Percentiles rank a stretch among this genome's conserved stretches.
Evolutionary conservation across 805 yeast species (phyloP).

Genomic region (Suhomyces vadensis): DNA sequence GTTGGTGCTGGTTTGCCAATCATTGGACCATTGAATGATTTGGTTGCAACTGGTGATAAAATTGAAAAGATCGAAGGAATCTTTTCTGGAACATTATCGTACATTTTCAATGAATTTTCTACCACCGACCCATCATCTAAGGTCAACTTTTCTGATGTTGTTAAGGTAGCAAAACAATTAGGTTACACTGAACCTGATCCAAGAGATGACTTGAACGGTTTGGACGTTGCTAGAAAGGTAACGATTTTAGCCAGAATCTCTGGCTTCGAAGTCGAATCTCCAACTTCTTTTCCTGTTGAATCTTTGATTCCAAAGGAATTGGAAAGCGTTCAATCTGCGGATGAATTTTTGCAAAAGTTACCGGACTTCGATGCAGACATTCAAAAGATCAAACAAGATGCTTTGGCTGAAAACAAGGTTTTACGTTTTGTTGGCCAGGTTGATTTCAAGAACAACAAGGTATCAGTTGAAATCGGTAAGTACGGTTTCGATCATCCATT

Average conservation of each 20-base stretch:
- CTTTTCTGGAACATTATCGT: constrained; percentile 92
- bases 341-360: constrained; percentile 75
- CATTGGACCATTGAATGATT: constrained; percentile 82
- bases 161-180: constrained; percentile 78
- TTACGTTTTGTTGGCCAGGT: constrained; percentile 92
- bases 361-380: constrained; percentile 83
- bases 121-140: constrained; percentile 56
- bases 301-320: constrained; percentile 87
- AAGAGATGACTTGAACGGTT: constrained; percentile 96
- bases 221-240: constrained; percentile 98
- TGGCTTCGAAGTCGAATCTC: constrained; percentile 81
- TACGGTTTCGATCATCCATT: constrained; percentile 91
- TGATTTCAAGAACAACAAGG: constrained; percentile 68
- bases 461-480: constrained; percentile 84
- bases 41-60: constrained; percentile 90
- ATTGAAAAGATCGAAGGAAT: constrained; percentile 92
- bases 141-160: constrained; percentile 86
- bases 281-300: constrained; percentile 91
- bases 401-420: constrained; percentile 81
- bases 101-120: constrained; percentile 91
- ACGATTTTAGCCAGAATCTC: constrained; percentile 93
- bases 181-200: constrained; percentile 99
- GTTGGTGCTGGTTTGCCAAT: constrained; percentile 99
- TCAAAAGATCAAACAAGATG: constrained; percentile 74
- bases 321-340: constrained; percentile 69